A percentile compares a stretch with the other conserved stretches of the same genome.
Evolutionary conservation across 1,139 yeast species (phyloP).

Genomic region (Suhomyces taliae): DNA sequence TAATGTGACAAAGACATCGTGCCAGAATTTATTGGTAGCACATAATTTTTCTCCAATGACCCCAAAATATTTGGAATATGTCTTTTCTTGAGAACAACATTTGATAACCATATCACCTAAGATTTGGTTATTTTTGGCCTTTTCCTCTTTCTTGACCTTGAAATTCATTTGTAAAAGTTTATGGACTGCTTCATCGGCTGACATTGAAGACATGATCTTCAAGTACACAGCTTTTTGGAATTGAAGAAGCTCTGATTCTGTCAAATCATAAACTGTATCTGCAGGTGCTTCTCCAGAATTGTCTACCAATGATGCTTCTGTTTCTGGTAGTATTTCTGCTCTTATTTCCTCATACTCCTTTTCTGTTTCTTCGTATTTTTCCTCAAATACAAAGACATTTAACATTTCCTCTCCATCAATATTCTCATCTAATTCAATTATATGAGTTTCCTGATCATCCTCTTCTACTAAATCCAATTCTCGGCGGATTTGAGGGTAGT

Average conservation of each 20-base stretch:
- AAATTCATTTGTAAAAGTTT: constrained; percentile 59
- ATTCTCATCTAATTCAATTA: constrained; percentile 54
- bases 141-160: constrained; percentile 38
- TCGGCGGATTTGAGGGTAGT: constrained; percentile 39
- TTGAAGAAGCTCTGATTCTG: constrained; percentile 61
- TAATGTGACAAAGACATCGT: constrained; percentile 45
- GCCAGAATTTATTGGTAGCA: constrained; percentile 54
- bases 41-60: constrained; percentile 71
- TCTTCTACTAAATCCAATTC: constrained; percentile 64
- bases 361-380: constrained; percentile 53
- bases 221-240: constrained; percentile 76
- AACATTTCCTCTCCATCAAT: constrained; percentile 48
- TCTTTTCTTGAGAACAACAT: constrained; percentile 84
- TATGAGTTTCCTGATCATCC: constrained; percentile 62
- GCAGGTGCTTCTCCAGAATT: constrained; percentile 7
- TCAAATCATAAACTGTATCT: constrained; percentile 56
- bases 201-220: constrained; percentile 88
- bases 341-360: constrained; percentile 27
- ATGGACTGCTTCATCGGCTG: constrained; percentile 92
- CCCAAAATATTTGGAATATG: constrained; percentile 86
- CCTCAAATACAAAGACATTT: constrained; percentile 55
- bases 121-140: constrained; percentile 27
- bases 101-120: constrained; percentile 76
- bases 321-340: constrained; percentile 21
- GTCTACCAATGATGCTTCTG: constrained; percentile 11